A percentile compares a stretch with the other conserved stretches of the same genome.
phyloP scores from a whole-genome alignment of 2,329 filamentous ascomycete genomes.

The Microsporum canis region DNA sequence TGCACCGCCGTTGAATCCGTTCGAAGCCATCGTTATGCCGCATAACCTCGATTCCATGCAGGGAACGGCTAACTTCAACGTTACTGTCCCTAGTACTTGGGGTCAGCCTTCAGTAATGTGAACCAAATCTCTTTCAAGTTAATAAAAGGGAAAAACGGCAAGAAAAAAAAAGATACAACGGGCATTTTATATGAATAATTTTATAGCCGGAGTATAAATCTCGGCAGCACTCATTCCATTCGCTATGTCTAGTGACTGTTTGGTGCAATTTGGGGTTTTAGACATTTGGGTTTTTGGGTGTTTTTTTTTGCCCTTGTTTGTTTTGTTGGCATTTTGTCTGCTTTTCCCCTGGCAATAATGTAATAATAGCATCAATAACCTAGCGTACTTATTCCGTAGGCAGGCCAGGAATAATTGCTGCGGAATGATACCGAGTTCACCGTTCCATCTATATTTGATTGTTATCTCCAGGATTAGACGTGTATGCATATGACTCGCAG shows the following conservation, averaged over 20 bases:
- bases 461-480: not conserved
- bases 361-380: not conserved
- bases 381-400: not conserved
- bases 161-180: not conserved
- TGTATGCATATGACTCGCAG: not conserved
- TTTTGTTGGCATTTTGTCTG: not conserved
- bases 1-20: slow-evolving; percentile 5
- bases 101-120: slow-evolving; percentile 10
- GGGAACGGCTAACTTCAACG: slow-evolving; percentile 15
- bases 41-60: slow-evolving; percentile 8
- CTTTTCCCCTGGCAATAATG: not conserved
- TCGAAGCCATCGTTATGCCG: slow-evolving; percentile 12
- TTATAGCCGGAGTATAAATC: not conserved
- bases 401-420: not conserved
- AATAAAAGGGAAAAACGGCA: not conserved
- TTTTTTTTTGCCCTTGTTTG: not conserved
- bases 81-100: slow-evolving; percentile 23
- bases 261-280: not conserved
- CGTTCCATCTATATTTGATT: not conserved
- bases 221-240: not conserved
- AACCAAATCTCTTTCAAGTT: not conserved
- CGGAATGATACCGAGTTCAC: not conserved
- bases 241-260: not conserved
- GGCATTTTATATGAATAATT: not conserved
- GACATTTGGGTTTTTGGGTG: not conserved